A percentile compares a stretch with the other conserved stretches of the same genome.
phyloP scores from a whole-genome alignment of 164 flowering plant species.

The Annona cherimola region DNA sequence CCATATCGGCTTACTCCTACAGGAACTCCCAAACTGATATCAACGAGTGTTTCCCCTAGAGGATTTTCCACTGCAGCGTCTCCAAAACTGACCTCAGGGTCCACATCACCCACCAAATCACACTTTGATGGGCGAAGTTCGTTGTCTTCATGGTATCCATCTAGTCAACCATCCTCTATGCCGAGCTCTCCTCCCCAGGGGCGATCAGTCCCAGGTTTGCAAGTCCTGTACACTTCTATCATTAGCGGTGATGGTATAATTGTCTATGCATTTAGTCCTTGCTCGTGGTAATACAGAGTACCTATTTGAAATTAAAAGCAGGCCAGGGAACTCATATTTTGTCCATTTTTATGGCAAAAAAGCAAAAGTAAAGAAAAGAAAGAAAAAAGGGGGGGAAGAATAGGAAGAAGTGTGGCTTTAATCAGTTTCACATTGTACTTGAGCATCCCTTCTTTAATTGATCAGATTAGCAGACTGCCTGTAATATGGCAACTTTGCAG shows the following conservation, averaged over 20 bases:
- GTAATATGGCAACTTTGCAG: background rate
- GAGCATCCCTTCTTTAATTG: no score
- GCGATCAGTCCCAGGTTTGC: slow-evolving; percentile 62
- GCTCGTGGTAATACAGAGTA: background rate
- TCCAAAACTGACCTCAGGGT: slow-evolving; percentile 57
- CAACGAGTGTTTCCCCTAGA: slow-evolving; percentile 65
- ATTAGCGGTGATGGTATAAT: background rate
- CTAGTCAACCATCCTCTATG: slow-evolving; percentile 94
- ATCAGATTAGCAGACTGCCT: no score
- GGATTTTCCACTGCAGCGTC: slow-evolving; percentile 70
- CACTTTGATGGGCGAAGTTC: slow-evolving; percentile 45
- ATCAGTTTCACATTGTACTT: no score
- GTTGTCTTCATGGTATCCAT: slow-evolving; percentile 68
- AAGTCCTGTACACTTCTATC: background rate
- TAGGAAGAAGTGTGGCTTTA: no score
- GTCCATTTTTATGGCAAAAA: no score
- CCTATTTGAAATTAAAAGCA: background rate
- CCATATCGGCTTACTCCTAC: slow-evolving; percentile 76
- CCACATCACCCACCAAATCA: slow-evolving; percentile 55
- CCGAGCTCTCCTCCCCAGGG: slow-evolving; percentile 91
- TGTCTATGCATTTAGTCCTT: background rate
- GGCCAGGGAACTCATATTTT: background rate
- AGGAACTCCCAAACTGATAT: slow-evolving; percentile 67
- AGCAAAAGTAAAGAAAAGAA: no score
- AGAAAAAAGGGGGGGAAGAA: no score